Evolutionary conservation across 768 basidiomycete genomes (phyloP), one percentile per base, ranked within the genome.

Genomic region (Pluteus cervinus): DNA sequence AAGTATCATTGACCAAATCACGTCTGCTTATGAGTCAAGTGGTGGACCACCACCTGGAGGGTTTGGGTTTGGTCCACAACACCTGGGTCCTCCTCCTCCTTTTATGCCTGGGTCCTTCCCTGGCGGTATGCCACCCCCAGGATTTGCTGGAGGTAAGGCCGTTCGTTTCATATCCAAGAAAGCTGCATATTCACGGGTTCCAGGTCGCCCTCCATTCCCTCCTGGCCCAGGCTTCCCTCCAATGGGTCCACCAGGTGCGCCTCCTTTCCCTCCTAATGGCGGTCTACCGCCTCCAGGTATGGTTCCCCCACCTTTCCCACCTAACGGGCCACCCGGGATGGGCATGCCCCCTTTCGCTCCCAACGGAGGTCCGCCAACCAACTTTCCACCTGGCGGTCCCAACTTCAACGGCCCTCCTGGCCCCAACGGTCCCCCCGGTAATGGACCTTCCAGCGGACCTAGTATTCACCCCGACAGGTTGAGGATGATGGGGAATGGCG

Each of bases 1-100:
- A 61, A 90, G 68, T 51, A 91, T 98, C 57, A 98, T 99, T 57
- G 94, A 99, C 74, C 89, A 94, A 61, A 98, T 99, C 61, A 93
- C 91, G 24, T 81, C 86, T 15, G 81, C 86, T 17, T 96, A 94
- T 54, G 94, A 98, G 62, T 75, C 73, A 20, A 80, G 86, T 29
- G 81, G 81, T 36, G 86, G 86, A 2, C 88, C 87, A 26, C 88
- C 88, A 47, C 86, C 86, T 8, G 87, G 87, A 36, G 87, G 88
- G 3, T 90, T 89, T 45, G 85, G 85, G 6, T 88, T 88, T 48
- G 85, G 85, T 16, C 85, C 86, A 26, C 86, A 86, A 43, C 85
- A 87, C 58, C 67, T 88, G 35, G 75, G 71, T 36, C 71, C 63
- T 1, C 76, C 79, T 8, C 66, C 69, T n/a, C 65, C 68, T 22